These are phyloP conservation scores for Auricularia sp. DNA, from an alignment of 768 basidiomycete species.

Conservation along the genomic window DNA sequence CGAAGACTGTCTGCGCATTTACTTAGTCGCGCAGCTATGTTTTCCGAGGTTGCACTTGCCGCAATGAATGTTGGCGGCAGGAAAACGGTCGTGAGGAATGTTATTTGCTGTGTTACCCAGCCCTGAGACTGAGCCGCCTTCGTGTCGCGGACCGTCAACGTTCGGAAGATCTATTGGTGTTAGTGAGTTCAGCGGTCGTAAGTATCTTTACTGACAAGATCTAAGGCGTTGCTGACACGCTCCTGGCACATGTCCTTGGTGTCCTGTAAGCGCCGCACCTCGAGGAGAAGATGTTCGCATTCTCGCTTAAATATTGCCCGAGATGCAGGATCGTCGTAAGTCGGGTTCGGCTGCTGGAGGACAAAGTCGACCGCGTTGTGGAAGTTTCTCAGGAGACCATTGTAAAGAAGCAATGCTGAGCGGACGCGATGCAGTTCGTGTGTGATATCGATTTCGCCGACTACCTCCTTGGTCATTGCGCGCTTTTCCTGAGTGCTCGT, in stretches of 20 bases:
- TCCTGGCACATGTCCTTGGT: slow-evolving; percentile 5
- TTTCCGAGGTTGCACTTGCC: background rate
- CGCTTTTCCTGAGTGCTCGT: background rate
- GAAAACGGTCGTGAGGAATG: background rate
- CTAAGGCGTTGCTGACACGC: slow-evolving; percentile 6
- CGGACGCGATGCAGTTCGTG: background rate
- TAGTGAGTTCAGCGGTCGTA: background rate
- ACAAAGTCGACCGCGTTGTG: background rate
- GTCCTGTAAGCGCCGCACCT: slow-evolving; percentile 3
- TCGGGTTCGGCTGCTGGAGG: background rate
- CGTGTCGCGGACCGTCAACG: background rate
- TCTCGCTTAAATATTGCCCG: slow-evolving; percentile 3
- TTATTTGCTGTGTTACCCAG: background rate
- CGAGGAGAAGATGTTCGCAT: slow-evolving; percentile 2
- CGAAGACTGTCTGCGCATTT: background rate
- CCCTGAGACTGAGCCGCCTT: background rate
- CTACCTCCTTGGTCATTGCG: background rate
- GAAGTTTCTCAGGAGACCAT: background rate
- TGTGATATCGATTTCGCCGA: background rate
- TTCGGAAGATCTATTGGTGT: background rate
- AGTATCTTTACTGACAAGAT: slow-evolving; percentile 2
- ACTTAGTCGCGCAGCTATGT: background rate
- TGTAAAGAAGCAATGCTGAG: background rate
- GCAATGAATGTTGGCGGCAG: background rate
- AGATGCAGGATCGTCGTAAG: background rate